Evolutionary conservation across 129 eudicot genomes (phyloP).

Genomic region (Dittrichia graveolens): DNA sequence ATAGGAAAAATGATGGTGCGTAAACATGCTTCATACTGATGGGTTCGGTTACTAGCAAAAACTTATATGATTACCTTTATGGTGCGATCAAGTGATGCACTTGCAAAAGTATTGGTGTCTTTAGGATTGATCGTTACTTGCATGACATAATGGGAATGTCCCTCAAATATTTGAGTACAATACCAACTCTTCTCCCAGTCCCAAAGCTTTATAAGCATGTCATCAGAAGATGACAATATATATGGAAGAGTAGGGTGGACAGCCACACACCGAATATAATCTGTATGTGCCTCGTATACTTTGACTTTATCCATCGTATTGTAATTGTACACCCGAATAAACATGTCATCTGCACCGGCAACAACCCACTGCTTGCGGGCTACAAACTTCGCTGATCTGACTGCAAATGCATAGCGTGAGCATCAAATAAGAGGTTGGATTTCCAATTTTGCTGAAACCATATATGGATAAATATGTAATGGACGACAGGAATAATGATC

Average conservation of each 20-base stretch:
- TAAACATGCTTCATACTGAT: slow-evolving; percentile 1
- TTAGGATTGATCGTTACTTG: slow-evolving; percentile 96
- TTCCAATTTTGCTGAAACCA: slow-evolving; percentile 4
- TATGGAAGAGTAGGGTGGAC: slow-evolving; percentile 98
- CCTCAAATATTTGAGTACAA: slow-evolving; percentile 95
- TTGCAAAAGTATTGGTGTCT: slow-evolving; percentile 91
- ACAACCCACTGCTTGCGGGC: slow-evolving; percentile 98
- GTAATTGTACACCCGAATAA: slow-evolving; percentile 93
- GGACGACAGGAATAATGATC: slow-evolving; percentile 17
- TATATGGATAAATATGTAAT: neutral
- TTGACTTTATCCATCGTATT: slow-evolving; percentile 96
- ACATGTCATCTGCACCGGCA: slow-evolving; percentile 99
- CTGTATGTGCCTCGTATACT: slow-evolving; percentile 92
- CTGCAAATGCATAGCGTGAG: slow-evolving; percentile 47
- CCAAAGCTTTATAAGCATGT: slow-evolving; percentile 98
- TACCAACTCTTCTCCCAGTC: slow-evolving; percentile 98
- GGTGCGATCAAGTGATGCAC: slow-evolving; percentile 99
- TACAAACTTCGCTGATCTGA: slow-evolving; percentile 90
- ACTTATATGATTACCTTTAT: slow-evolving; percentile 61
- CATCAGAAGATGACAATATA: slow-evolving; percentile 95
- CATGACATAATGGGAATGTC: slow-evolving; percentile 99
- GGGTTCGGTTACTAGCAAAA: slow-evolving; percentile 7
- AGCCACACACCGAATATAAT: slow-evolving; percentile 93
- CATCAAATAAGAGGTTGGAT: neutral
- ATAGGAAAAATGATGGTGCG: slow-evolving; percentile 7